Percentiles rank a stretch among this genome's conserved stretches.
These are phyloP conservation scores for Lumnitzera racemosa DNA, from an alignment of 345 rosid species.

Conservation along the genomic window DNA sequence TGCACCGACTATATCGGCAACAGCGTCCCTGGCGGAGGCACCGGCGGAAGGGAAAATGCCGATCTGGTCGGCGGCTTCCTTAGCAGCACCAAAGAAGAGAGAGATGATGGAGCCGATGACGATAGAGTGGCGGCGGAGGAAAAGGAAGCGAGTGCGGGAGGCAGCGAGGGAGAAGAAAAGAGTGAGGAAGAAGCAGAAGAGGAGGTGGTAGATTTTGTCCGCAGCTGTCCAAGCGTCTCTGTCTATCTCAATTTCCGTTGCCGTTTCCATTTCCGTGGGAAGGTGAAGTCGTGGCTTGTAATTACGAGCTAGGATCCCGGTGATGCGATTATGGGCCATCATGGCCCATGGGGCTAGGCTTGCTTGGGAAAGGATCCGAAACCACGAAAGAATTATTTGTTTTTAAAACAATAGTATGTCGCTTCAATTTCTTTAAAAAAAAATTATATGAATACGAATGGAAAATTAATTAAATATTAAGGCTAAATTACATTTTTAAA, in stretches of 20 bases:
- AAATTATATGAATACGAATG: too few relatives aligned
- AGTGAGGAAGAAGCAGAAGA: conserved; percentile 67
- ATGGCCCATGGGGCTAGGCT: too few relatives aligned
- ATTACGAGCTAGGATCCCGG: too few relatives aligned
- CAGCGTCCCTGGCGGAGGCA: conserved; percentile 73
- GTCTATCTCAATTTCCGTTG: conserved; percentile 10
- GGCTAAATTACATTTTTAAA: too few relatives aligned
- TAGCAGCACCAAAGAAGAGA: conserved; percentile 80
- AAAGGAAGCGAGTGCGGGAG: conserved; percentile 38
- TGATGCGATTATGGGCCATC: too few relatives aligned
- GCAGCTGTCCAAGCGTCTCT: conserved; percentile 77
- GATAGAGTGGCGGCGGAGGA: conserved; percentile 52
- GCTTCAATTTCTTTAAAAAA: too few relatives aligned
- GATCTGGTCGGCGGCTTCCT: conserved; percentile 83
- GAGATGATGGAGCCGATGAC: conserved; percentile 63
- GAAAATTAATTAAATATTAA: too few relatives aligned
- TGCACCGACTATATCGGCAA: conserved; percentile 67
- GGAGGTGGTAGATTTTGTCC: conserved; percentile 79
- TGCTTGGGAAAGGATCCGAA: too few relatives aligned
- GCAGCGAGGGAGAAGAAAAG: conserved; percentile 55
- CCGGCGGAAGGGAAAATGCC: conserved; percentile 81
- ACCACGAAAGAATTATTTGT: too few relatives aligned
- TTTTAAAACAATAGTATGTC: too few relatives aligned
- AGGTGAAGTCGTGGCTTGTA: too few relatives aligned
- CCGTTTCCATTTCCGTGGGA: not conserved